Base-by-base conservation (phyloP, 1,284 basidiomycete genomes). In the Cutaneotrichosporon sp. region DNA sequence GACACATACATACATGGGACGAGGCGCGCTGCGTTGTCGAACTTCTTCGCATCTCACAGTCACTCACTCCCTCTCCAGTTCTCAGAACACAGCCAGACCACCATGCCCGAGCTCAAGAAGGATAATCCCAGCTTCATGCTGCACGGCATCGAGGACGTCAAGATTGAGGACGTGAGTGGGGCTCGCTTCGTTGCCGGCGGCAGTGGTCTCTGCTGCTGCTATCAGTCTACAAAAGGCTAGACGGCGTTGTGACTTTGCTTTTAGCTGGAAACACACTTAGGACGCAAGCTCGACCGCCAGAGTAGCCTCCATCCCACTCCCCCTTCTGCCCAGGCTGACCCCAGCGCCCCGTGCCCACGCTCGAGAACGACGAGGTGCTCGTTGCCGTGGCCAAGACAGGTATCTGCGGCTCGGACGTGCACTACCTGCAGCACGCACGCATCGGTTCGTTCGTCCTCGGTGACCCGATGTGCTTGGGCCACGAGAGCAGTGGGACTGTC, bases 301-400 rank as follows among this genome's bases (percentile, higher is more conserved):
- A 18, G 4, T 14, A 18, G 26, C 26, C 5, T 30, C 26, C 26
- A 30, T 5, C 5, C 26, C 26, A 5, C 26, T 39, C 7, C 10
- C 26, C 26, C 26, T 5, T 30, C 10, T 30, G 47, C 12, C 4
- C n/a, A 7, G 2, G 30, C 52, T 54, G 33, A 51, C 36, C 20
- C 1, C 55, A 89, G 63, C 80, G 88, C 7, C 84, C 87, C 10
- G 80, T 96, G 59, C 90, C 90, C 35, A 80, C 87, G 58, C 86
- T 88, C 61, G 76, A 77, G 33, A 80, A 79, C 54, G 80, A 87
- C 65, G 86, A 96, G 66, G 90, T 93, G 41, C 83, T 97, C 34
- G 83, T 98, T 48, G 81, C 87, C 64, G 87, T 97, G 38, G 87
- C 88, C 73, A 92, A 94, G 76, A 92, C 90, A n/a, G 89, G 90